Evolutionary conservation across 106 monocot species (phyloP), one percentile per base, ranked within the genome.

Genomic region (Dioscorea alata): DNA sequence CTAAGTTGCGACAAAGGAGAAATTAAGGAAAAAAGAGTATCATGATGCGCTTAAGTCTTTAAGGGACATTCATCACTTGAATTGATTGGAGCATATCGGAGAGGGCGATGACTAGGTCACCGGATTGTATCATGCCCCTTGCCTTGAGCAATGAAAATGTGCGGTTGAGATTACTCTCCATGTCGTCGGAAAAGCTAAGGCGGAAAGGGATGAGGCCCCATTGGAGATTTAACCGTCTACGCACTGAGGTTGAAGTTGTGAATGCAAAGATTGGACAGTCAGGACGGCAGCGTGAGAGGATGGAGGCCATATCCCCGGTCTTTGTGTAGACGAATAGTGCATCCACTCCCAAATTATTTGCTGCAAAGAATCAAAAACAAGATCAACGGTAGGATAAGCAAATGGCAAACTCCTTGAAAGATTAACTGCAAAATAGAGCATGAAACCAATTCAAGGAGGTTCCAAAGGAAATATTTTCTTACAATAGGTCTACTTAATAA

Each of bases 161-260:
- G 34, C 93, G 84, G 85, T 93, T 84, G 51, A 99, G 92, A 57
- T 99, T 99, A 82, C 85, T 99, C 68, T 99, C 97, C 92, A 99
- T 99, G 77, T 99, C 97, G 23, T 88, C 97, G 6, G 81, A 87
- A 67, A 87, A 90, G 51, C 73, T 75, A n/a, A 99, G 74, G 16
- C 97, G 92, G 63, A 99, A 99, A 50, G 97, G 97, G 56, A 99
- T 93, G 21, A 99, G 82, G 34, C 92, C 97, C 97, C 97, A 99
- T 58, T 99, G 97, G 15, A 99, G 83, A 49, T 99, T 99, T 48
- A 99, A 81, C 23, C 80, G 84, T 68, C 97, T 71, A 57, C 97
- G 65, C 49, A 93, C 79, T 2, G 97, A 87, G 19, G 90, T 93
- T 0, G 90, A 80, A 54, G 75, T 87, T 14, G 97, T 99, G 79